A percentile compares a stretch with the other conserved stretches of the same genome.
phyloP scores from a whole-genome alignment of 768 basidiomycete genomes.

The Kwoniella dejecticola region DNA sequence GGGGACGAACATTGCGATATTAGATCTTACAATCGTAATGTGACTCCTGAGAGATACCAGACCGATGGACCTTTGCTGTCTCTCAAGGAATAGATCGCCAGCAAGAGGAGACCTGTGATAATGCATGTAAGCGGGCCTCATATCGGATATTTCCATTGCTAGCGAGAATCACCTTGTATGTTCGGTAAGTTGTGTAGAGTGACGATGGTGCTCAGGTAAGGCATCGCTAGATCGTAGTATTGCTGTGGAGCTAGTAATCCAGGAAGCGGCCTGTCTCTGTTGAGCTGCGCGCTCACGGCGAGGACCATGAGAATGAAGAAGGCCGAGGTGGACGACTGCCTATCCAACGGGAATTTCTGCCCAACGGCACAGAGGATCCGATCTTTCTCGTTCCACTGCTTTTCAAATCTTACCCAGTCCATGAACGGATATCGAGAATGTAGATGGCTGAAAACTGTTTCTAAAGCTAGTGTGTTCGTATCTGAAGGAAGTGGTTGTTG shows the following conservation, averaged over 20 bases:
- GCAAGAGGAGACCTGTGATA: constrained; percentile 19
- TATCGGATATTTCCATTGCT: not conserved
- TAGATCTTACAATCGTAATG: constrained; percentile 24
- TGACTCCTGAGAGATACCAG: constrained; percentile 28
- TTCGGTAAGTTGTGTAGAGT: constrained; percentile 29
- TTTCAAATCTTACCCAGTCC: constrained; percentile 31
- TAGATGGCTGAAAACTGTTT: constrained; percentile 7
- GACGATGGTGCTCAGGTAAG: constrained; percentile 24
- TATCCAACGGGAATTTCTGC: constrained; percentile 6
- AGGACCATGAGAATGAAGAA: constrained; percentile 33
- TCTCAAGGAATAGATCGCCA: constrained; percentile 27
- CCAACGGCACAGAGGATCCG: constrained; percentile 14
- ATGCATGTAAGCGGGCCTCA: not conserved
- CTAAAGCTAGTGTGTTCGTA: not conserved
- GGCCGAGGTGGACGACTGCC: constrained; percentile 11
- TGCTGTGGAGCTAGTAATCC: constrained; percentile 16
- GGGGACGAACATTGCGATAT: too few species aligned
- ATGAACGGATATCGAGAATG: constrained; percentile 28
- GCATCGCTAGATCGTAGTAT: constrained; percentile 24
- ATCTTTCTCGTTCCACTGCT: constrained; percentile 21
- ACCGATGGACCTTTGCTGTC: constrained; percentile 29
- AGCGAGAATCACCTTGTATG: constrained; percentile 25
- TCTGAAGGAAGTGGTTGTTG: constrained; percentile 7
- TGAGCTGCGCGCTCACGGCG: constrained; percentile 20
- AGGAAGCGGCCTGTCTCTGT: constrained; percentile 5